These are phyloP conservation scores for Paraphoma chrysanthemicola DNA, from an alignment of 2,329 filamentous ascomycete genomes.

Conservation along the genomic window DNA sequence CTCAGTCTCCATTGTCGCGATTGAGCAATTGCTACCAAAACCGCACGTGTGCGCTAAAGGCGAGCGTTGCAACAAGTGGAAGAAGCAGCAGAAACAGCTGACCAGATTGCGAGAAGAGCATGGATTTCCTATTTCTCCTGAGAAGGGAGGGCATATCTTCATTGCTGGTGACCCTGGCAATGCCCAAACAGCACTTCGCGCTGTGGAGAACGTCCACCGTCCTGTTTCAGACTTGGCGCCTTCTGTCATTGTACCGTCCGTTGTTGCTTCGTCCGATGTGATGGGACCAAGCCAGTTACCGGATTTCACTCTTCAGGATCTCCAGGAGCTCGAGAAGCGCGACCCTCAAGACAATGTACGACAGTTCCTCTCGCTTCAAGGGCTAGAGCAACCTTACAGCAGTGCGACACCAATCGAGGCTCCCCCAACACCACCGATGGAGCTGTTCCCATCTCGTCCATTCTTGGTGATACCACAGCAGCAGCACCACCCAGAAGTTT, in stretches of 20 bases:
- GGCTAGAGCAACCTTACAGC: conserved; percentile 65
- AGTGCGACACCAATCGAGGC: conserved; percentile 70
- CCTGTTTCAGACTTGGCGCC: conserved; percentile 78
- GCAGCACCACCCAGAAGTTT: conserved; percentile 34
- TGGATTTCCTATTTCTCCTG: conserved; percentile 66
- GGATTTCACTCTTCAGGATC: conserved; percentile 73
- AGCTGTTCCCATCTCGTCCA: conserved; percentile 48
- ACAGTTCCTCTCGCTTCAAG: conserved; percentile 89
- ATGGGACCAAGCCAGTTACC: conserved; percentile 74
- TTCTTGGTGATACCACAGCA: conserved; percentile 39
- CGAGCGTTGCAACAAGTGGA: conserved; percentile 82
- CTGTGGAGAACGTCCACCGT: conserved; percentile 63
- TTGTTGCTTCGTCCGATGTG: conserved; percentile 90
- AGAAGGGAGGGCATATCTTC: conserved; percentile 73
- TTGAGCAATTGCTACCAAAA: conserved; percentile 87
- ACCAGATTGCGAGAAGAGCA: conserved; percentile 77
- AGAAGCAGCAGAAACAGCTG: conserved; percentile 79
- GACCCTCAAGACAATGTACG: conserved; percentile 93
- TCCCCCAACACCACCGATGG: conserved; percentile 47
- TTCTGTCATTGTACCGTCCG: conserved; percentile 57
- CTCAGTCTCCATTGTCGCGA: conserved; percentile 89
- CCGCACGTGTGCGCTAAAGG: conserved; percentile 86
- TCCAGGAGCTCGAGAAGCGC: conserved; percentile 72
- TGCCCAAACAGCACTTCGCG: conserved; percentile 66
- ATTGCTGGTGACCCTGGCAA: conserved; percentile 82